Evolutionary conservation across 2,329 filamentous ascomycete genomes (phyloP), one percentile per base, ranked within the genome.

Genomic region (Amylocarpus encephaloides): DNA sequence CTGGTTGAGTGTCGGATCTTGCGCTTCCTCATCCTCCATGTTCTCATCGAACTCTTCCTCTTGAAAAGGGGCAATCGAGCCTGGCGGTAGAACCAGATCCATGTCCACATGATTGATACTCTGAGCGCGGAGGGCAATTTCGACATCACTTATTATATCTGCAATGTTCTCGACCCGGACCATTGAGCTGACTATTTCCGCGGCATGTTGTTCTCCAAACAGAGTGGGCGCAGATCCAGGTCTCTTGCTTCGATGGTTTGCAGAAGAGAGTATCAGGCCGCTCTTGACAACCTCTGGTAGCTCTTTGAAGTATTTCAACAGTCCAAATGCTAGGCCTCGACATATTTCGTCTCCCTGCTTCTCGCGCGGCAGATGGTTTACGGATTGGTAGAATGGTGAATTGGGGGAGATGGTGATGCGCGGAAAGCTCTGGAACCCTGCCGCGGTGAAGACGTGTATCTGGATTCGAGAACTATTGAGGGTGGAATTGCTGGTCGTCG

Each of bases 311-410:
- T 96, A 98, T 68, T 95, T 96, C 73, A 85, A 86, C 59, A 98
- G 76, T 50, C 88, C 90, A 68, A 97, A 95, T 43, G 92, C 93
- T 49, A 98, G 77, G 15, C 86, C 93, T 41, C 93, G 84, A 70
- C 86, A 94, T 57, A 95, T 77, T 69, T 97, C 92, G 67, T 97
- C 92, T 63, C 92, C 92, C 73, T 97, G 93, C 69, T 91, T 90
- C 66, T 96, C 92, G 65, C 90, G 85, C 38, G 93, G 90, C 39
- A 98, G 78, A 67, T 91, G 83, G 66, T 88, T 84, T 67, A 98
- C 93, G 48, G 91, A 92, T 59, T 83, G 80, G 69, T 97, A 97
- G 64, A 94, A 86, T 46, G 89, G 83, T 42, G 92, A 95, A 64
- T 87, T 94, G 40, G 93, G 93, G 19, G 92, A 94, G 58, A 97